phyloP scores from a whole-genome alignment of 1,284 basidiomycete genomes.

The Golubevia pallescens region DNA sequence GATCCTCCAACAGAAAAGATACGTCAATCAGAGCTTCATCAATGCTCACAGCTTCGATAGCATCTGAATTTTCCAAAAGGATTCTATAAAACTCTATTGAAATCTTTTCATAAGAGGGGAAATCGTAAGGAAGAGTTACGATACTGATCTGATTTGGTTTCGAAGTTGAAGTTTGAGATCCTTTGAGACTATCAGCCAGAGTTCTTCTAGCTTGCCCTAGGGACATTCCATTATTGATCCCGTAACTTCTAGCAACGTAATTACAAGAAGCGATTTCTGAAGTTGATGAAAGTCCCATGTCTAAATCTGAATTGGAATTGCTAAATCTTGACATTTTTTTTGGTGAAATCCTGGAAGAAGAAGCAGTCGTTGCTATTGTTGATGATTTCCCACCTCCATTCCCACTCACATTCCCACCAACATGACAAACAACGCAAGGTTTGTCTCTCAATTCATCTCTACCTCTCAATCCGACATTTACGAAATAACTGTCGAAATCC shows the following conservation, averaged over 20 bases:
- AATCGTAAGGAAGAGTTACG: conserved; percentile 55
- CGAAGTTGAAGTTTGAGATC: background rate
- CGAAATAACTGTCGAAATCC: conserved; percentile 59
- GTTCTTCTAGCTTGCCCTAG: conserved; percentile 45
- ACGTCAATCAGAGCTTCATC: conserved; percentile 95
- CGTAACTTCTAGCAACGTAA: conserved; percentile 52
- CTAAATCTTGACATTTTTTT: background rate
- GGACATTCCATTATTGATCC: conserved; percentile 57
- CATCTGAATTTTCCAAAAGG: conserved; percentile 84
- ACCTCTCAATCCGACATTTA: conserved; percentile 45
- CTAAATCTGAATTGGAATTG: background rate
- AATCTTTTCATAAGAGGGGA: conserved; percentile 51
- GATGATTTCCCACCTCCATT: conserved; percentile 29
- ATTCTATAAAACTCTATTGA: conserved; percentile 82
- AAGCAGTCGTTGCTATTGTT: conserved; percentile 55
- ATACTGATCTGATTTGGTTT: conserved; percentile 4
- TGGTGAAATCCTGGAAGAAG: background rate
- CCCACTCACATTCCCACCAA: no score
- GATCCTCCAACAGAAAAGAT: conserved; percentile 70
- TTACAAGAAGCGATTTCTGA: conserved; percentile 62
- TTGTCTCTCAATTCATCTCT: conserved; percentile 20
- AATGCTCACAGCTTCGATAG: conserved; percentile 91
- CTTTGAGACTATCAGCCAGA: background rate
- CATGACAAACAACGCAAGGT: conserved; percentile 58
- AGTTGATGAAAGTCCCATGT: conserved; percentile 30